Conservation (phyloP, 1,284 basidiomycete genomes). For the Chalciporus piperatoides region DNA sequence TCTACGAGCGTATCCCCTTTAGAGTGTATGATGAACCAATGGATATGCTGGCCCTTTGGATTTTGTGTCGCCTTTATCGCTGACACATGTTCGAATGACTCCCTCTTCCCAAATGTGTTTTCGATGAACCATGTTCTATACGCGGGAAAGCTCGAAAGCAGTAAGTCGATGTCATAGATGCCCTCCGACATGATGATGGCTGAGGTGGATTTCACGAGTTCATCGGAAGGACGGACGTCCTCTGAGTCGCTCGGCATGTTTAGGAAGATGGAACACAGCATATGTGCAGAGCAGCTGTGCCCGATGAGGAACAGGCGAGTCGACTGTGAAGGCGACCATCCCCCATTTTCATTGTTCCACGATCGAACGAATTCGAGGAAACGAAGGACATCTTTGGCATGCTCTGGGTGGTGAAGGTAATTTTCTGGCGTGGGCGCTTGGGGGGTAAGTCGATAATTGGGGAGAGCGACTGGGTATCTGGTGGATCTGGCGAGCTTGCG, state of each 20-base stretch:
- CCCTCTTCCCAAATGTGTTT: slow-evolving; percentile 50
- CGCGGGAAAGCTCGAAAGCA: slow-evolving; percentile 56
- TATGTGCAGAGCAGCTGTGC: slow-evolving; percentile 79
- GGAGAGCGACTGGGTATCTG: slow-evolving; percentile 56
- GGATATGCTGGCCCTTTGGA: slow-evolving; percentile 36
- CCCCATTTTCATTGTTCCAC: slow-evolving; percentile 27
- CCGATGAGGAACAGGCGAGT: slow-evolving; percentile 58
- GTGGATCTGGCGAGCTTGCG: slow-evolving; percentile 47
- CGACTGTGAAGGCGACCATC: slow-evolving; percentile 21
- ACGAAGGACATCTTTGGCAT: slow-evolving; percentile 58
- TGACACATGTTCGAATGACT: slow-evolving; percentile 50
- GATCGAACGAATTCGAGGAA: slow-evolving; percentile 55
- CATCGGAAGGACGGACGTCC: slow-evolving; percentile 42
- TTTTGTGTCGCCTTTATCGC: slow-evolving; percentile 40
- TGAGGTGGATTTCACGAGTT: slow-evolving; percentile 46
- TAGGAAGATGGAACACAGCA: slow-evolving; percentile 67
- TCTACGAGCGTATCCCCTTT: slow-evolving; percentile 67
- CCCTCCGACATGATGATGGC: slow-evolving; percentile 67
- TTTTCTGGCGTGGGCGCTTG: slow-evolving; percentile 35
- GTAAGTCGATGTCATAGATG: slow-evolving; percentile 67
- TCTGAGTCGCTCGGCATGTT: slow-evolving; percentile 38
- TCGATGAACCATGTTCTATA: slow-evolving; percentile 68
- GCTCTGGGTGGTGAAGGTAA: slow-evolving; percentile 60
- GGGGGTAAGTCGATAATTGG: slow-evolving; percentile 71
- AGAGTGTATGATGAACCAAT: slow-evolving; percentile 73